Conservation (phyloP, 345 rosid species). For the Arabidopsis suecica region DNA sequence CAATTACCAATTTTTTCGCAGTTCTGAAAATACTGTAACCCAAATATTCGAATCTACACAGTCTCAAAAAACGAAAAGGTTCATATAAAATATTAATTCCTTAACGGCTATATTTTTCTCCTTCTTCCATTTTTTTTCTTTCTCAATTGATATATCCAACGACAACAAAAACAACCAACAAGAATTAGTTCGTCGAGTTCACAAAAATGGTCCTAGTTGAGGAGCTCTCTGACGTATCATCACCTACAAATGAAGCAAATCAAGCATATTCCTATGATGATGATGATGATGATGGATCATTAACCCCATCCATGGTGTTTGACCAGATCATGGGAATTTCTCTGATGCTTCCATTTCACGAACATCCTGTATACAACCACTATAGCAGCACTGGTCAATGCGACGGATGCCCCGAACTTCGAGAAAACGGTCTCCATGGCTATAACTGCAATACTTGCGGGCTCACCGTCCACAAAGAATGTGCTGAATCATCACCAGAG, state of each 20-base stretch:
- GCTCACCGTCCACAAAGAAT: slow-evolving; percentile 15
- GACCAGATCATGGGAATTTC: slow-evolving; percentile 9
- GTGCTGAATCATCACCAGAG: slow-evolving; percentile 20
- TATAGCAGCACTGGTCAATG: background rate
- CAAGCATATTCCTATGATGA: background rate
- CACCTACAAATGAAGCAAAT: background rate
- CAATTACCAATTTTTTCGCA: background rate
- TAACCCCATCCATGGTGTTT: slow-evolving; percentile 24
- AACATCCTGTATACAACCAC: background rate
- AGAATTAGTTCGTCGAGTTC: background rate
- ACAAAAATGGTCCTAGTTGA: slow-evolving; percentile 22
- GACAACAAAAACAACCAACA: background rate
- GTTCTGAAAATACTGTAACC: background rate
- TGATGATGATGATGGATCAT: slow-evolving; percentile 13
- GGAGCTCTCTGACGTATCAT: slow-evolving; percentile 16
- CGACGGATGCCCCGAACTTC: slow-evolving; percentile 1
- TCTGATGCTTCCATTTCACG: slow-evolving; percentile 2
- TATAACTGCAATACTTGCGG: slow-evolving; percentile 3
- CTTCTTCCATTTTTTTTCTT: background rate
- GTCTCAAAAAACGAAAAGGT: background rate
- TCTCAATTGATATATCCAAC: background rate
- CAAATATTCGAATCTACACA: slow-evolving; percentile 13
- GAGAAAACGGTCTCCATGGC: slow-evolving; percentile 5
- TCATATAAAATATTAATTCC: background rate
- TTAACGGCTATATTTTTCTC: background rate